Base-by-base conservation (phyloP, 2,329 filamentous ascomycete genomes). In the Alternaria rosae region DNA sequence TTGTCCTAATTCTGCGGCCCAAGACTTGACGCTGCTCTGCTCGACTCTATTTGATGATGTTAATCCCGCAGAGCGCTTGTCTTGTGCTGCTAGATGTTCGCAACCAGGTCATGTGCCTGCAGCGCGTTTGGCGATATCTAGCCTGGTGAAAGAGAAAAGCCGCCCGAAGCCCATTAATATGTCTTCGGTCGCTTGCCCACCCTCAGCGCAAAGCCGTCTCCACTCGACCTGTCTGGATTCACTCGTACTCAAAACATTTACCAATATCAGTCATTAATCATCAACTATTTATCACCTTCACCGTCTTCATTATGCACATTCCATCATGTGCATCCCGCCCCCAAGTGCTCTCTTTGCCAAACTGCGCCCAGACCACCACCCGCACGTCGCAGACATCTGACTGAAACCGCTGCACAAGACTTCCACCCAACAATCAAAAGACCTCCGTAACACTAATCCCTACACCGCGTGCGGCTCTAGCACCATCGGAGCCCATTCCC, bases 141-240 rank as follows among this genome's bases (percentile, higher is more conserved):
- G 68, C 61, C 69, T 62, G 23, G 57, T 54, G 64, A 68, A 70
- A 61, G 43, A 61, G 50, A 48, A 38, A 64, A 62, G 62, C 59
- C 67, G 68, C 68, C 64, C 70, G 57, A 67, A 62, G 64, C 69
- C 69, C 67, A 61, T 70, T 71, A 66, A 70, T 71, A 69, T 67
- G 61, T 63, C 62, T 62, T 57, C 60, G 50, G 65, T 66, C 59
- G 65, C 64, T 68, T 69, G 64, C n/a, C n/a, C n/a, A n/a, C n/a
- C n/a, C n/a, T n/a, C n/a, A n/a, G n/a, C n/a, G n/a, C 61, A 51
- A 59, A 38, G 35, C 51, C 23, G 17, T 42, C 35, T 42, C 51
- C 51, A 30, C 35, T 42, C 35, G 13, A 10, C 17, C 25, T 45
- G 10, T 30, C 41, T 55, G 41, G 53, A 38, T 6, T 17, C 35